phyloP scores from a whole-genome alignment of 2,329 filamentous ascomycete genomes.

The Macrophomina phaseolina region DNA sequence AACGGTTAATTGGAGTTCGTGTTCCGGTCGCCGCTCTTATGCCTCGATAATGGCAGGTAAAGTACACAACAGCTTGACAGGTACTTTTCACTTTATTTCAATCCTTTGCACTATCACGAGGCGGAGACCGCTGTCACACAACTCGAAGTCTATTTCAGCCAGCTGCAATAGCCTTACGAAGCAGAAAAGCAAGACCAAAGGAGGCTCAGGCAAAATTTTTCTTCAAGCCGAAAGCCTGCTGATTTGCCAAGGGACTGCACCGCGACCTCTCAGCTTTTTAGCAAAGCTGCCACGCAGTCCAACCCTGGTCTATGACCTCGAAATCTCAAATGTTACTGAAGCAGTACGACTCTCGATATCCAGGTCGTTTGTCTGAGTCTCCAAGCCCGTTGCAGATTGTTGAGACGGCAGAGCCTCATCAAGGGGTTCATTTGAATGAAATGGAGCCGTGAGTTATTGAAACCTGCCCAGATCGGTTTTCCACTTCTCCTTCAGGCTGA shows the following conservation, averaged over 20 bases:
- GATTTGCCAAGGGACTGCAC: no score
- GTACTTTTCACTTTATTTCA: not conserved
- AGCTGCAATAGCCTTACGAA: not conserved
- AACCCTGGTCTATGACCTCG: not conserved
- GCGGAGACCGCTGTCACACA: not conserved
- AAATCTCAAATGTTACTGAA: not conserved
- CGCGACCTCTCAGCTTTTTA: no score
- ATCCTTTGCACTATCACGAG: not conserved
- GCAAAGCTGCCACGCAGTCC: not conserved
- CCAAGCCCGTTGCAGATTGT: not conserved
- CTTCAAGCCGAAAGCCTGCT: no score
- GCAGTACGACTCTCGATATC: not conserved
- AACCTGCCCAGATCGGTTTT: not conserved
- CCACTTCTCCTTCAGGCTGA: not conserved
- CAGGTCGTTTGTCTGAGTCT: not conserved
- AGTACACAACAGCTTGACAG: not conserved
- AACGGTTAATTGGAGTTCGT: not conserved
- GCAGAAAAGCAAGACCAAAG: no score
- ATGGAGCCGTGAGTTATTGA: conserved; percentile 4
- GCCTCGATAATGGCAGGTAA: conserved; percentile 1
- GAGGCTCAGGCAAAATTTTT: no score
- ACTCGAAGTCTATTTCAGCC: not conserved
- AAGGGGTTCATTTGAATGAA: not conserved
- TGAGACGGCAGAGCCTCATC: not conserved
- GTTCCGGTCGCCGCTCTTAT: not conserved